Evolutionary conservation across 2,329 filamentous ascomycete species (phyloP), one percentile per base, ranked within the genome.

Genomic region (Colletotrichum tabaci): DNA sequence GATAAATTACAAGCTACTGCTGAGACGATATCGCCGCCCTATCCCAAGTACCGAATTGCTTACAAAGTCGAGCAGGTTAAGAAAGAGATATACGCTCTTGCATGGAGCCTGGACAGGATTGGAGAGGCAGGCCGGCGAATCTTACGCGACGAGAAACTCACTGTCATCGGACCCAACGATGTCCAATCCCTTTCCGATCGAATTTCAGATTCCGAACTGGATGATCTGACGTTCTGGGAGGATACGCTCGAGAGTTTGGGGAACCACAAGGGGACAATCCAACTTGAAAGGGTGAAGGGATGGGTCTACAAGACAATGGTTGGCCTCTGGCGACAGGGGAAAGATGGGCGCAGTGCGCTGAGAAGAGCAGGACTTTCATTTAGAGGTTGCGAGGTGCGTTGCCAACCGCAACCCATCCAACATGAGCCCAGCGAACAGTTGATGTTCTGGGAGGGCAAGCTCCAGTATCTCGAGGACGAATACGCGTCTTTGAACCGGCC

Each of bases 231-330:
- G n/a, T 47, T 47, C n/a, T 47, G 18, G 44, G 44, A 47, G 44
- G 44, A 16, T n/a, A 47, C 18, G 8, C 44, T 16, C 7, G 6
- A 18, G 16, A 16, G 18, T 13, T 13, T 52, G 9, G 49, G 23
- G 49, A 18, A 16, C 23, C 21, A 52, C 9, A 52, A 16, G 49
- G 49, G 49, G 6, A 52, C 21, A 52, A 52, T 52, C 23, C 8
- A 52, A 9, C 49, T 52, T 8, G 49, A 52, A 52, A 52, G 49
- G 18, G 49, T 52, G 15, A 52, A 52, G 49, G 49, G 49, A 52
- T 52, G 49, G 49, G 21, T 52, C 21, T 52, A 26, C 49, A 52
- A 26, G 49, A 52, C 49, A 18, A 23, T 52, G 21, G 21, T 21
- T 21, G 49, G 49, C 5, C 49, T 52, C 15, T 23, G 10, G 21